Evolutionary conservation across 192 early-diverging fungal genomes (phyloP).

Genomic region (Umbelopsis sp.): DNA sequence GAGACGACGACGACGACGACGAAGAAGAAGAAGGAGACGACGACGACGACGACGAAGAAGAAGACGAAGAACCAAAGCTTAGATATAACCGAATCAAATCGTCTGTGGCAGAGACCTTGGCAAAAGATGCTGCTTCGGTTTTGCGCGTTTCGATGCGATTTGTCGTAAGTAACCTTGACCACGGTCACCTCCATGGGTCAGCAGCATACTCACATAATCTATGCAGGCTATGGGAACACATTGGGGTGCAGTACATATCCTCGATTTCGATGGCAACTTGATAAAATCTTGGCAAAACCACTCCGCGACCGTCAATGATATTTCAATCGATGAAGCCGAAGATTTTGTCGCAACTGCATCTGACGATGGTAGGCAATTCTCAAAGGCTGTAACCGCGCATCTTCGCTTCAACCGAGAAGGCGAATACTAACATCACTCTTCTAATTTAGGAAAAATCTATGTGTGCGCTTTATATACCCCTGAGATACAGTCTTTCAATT

Average conservation of each 20-base stretch:
- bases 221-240: slow-evolving; percentile 84
- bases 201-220: neutral
- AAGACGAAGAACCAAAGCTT: slow-evolving; percentile 91
- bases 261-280: slow-evolving; percentile 91
- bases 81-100: slow-evolving; percentile 86
- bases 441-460: slow-evolving; percentile 79
- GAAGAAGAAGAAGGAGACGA: slow-evolving; percentile 40
- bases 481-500: slow-evolving; percentile 74
- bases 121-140: slow-evolving; percentile 83
- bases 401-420: neutral
- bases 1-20: neutral
- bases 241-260: slow-evolving; percentile 85
- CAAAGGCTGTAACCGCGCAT: neutral
- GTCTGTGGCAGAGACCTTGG: slow-evolving; percentile 74
- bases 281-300: slow-evolving; percentile 86
- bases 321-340: slow-evolving; percentile 82
- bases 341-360: slow-evolving; percentile 94
- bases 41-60: slow-evolving; percentile 50
- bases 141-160: slow-evolving; percentile 84
- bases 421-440: neutral
- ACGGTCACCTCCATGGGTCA: neutral
- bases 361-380: slow-evolving; percentile 77
- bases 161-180: slow-evolving; percentile 58
- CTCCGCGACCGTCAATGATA: slow-evolving; percentile 82
- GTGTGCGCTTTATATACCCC: slow-evolving; percentile 81